Evolutionary conservation across 164 flowering plant genomes (phyloP).

Genomic region (Tetracentron sinense): DNA sequence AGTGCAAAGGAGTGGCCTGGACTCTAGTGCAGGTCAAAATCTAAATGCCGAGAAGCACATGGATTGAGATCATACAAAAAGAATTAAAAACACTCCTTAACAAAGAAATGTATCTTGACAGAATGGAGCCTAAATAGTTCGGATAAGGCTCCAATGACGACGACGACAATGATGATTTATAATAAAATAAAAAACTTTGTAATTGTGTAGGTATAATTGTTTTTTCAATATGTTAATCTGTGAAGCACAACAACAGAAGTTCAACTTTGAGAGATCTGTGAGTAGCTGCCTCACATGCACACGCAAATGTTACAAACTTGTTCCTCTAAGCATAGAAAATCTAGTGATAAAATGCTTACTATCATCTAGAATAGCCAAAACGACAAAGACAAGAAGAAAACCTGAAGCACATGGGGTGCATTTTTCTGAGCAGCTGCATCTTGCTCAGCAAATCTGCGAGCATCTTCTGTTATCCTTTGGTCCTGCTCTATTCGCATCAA

Average conservation of each 20-base stretch:
- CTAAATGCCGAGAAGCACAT: too few relatives aligned
- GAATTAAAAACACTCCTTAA: too few relatives aligned
- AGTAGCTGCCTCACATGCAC: neutral
- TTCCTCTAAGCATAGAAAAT: neutral
- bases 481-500: slow-evolving; percentile 97
- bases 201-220: neutral
- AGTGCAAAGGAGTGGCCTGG: too few relatives aligned
- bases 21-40: too few relatives aligned
- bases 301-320: neutral
- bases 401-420: slow-evolving; percentile 91
- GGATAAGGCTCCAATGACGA: too few relatives aligned
- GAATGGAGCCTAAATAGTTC: neutral
- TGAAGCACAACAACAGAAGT: neutral
- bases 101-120: neutral
- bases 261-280: neutral
- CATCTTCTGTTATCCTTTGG: slow-evolving; percentile 90
- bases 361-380: neutral
- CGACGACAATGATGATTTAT: too few relatives aligned
- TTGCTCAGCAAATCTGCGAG: slow-evolving; percentile 90
- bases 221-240: too few relatives aligned
- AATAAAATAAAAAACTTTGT: too few relatives aligned
- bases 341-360: neutral
- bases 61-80: too few relatives aligned
- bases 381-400: slow-evolving; percentile 19
- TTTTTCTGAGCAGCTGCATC: slow-evolving; percentile 90